Percentiles rank a stretch among this genome's conserved stretches.
These are phyloP conservation scores for Tubosaeta sp. DNA, from an alignment of 768 basidiomycete species.

Conservation along the genomic window DNA sequence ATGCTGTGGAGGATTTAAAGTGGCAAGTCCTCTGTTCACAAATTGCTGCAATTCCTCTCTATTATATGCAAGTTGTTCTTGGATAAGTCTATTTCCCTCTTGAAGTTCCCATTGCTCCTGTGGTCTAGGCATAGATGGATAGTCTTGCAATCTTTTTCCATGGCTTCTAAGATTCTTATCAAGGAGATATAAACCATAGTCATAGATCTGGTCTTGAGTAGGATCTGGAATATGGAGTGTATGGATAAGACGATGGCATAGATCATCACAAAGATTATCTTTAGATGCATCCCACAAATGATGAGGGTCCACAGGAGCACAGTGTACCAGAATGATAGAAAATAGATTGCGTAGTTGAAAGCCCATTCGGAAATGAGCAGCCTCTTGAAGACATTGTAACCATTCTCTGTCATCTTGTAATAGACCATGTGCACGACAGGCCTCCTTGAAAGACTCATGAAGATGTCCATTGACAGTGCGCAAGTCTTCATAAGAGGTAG, in stretches of 20 bases:
- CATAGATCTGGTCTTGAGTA: not conserved
- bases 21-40: not conserved
- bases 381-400: conserved; percentile 39
- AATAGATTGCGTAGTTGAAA: conserved; percentile 31
- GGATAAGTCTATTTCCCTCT: not conserved
- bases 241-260: not conserved
- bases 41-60: not conserved
- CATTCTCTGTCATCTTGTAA: conserved; percentile 49
- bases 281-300: not conserved
- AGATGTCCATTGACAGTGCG: conserved; percentile 20
- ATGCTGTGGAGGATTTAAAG: not conserved
- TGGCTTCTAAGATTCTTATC: not conserved
- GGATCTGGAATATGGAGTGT: not conserved
- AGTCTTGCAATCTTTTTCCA: not conserved
- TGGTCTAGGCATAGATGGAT: not conserved
- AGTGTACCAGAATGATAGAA: conserved; percentile 36
- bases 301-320: conserved; percentile 31
- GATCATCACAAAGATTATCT: conserved; percentile 8
- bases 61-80: not conserved
- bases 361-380: conserved; percentile 25
- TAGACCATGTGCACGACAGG: conserved; percentile 30
- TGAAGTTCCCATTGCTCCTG: not conserved
- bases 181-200: conserved; percentile 1
- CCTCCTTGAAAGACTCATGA: conserved; percentile 26
- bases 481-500: conserved; percentile 25